A percentile compares a stretch with the other conserved stretches of the same genome.
Conservation (phyloP, 169 alveolate genomes). For the Cryptosporidium baileyi region DNA sequence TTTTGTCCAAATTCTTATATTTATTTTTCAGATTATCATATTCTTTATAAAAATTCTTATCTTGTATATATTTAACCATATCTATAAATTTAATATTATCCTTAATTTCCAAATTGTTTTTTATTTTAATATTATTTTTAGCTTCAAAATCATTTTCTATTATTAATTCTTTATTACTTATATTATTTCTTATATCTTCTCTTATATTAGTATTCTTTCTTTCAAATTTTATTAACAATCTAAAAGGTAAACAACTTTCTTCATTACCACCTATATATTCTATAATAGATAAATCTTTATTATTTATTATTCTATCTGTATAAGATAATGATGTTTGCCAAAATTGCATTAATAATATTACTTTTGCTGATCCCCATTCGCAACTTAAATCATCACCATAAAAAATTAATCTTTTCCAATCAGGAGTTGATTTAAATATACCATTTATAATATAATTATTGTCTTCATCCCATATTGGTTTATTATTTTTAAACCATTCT, state of each 20-base stretch:
- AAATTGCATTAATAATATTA: conserved; percentile 23
- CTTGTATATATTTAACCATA: conserved; percentile 26
- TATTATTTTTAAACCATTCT: conserved; percentile 16
- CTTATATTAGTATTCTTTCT: neutral
- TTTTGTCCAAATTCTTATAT: neutral
- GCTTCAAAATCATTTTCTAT: neutral
- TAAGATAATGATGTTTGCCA: conserved; percentile 53
- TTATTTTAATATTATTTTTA: neutral
- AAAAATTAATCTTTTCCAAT: conserved; percentile 15
- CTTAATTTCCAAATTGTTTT: neutral
- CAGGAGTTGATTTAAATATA: conserved; percentile 53
- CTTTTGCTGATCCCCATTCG: conserved; percentile 65
- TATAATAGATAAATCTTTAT: conserved; percentile 18
- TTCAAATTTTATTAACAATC: conserved; percentile 33
- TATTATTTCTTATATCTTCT: neutral
- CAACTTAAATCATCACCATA: conserved; percentile 12
- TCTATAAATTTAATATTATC: neutral
- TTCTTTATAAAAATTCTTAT: neutral
- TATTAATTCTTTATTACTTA: neutral
- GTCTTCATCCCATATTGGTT: conserved; percentile 42
- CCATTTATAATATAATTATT: neutral
- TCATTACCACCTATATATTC: conserved; percentile 65
- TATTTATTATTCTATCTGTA: conserved; percentile 33
- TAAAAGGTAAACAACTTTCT: conserved; percentile 44
- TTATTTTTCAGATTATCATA: neutral